Conservation (phyloP, 176 grass and related monocot species). For the Puya raimondii region DNA sequence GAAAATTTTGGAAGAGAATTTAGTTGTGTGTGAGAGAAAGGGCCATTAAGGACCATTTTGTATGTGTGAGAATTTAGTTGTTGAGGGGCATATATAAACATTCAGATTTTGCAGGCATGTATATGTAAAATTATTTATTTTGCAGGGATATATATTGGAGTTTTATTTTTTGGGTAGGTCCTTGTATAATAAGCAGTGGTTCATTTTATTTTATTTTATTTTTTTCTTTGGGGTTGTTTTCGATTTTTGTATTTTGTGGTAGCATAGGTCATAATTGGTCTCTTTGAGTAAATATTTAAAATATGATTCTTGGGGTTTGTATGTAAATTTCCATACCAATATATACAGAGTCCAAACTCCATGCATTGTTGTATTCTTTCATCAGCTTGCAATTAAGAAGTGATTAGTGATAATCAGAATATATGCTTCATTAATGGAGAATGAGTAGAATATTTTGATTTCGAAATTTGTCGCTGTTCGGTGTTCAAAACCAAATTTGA, state of each 20-base stretch:
- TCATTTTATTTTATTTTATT: neutral
- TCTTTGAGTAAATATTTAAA: neutral
- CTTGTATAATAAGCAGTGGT: conserved; percentile 20
- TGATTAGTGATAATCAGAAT: neutral
- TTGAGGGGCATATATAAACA: too few species aligned
- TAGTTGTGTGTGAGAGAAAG: too few species aligned
- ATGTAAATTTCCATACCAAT: neutral
- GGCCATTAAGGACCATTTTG: too few species aligned
- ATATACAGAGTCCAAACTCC: neutral
- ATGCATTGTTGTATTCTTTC: conserved; percentile 19
- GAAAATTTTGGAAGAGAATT: too few species aligned
- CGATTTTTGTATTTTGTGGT: conserved; percentile 1
- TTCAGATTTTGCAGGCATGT: too few species aligned
- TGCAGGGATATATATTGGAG: too few species aligned
- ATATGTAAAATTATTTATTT: too few species aligned
- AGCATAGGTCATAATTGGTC: neutral
- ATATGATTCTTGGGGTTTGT: conserved; percentile 9
- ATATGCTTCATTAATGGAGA: too few species aligned
- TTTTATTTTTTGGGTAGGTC: neutral
- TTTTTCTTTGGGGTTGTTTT: neutral
- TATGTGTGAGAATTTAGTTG: too few species aligned
- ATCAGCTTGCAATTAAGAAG: neutral
- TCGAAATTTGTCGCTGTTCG: too few species aligned
- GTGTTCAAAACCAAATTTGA: too few species aligned
- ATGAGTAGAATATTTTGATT: too few species aligned